These are phyloP conservation scores for Antitrichia curtipendula DNA, from an alignment of 225 moss, liverwort and hornwort genomes.

Conservation along the genomic window DNA sequence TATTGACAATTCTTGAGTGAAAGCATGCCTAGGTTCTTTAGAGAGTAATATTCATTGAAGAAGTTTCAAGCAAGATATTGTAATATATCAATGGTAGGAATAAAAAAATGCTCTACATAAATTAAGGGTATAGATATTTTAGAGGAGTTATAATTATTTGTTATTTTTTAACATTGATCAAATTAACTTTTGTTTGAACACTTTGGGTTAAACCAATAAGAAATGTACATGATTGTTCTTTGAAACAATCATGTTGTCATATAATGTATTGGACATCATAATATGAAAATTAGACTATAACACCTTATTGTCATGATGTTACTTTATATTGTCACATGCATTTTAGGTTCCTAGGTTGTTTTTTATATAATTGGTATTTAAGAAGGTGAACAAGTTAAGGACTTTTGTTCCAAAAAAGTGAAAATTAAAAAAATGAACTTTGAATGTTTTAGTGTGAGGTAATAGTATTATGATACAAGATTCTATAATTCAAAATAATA, in stretches of 20 bases:
- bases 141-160: neutral
- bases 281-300: neutral
- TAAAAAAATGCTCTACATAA: neutral
- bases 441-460: neutral
- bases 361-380: neutral
- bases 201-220: neutral
- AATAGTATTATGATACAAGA: neutral
- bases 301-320: neutral
- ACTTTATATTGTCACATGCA: neutral
- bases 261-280: neutral
- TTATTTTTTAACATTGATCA: neutral
- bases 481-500: fast-evolving
- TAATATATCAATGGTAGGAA: neutral
- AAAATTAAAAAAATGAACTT: neutral
- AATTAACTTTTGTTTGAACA: neutral
- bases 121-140: neutral
- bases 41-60: neutral
- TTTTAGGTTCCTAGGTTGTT: neutral
- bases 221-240: neutral
- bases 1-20: neutral
- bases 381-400: fast-evolving
- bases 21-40: neutral
- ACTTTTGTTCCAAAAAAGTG: neutral
- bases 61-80: neutral
- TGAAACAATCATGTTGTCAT: neutral